A percentile compares a stretch with the other conserved stretches of the same genome.
These are phyloP conservation scores for Pyricularia grisea DNA, from an alignment of 2,329 filamentous ascomycete species.

Conservation along the genomic window DNA sequence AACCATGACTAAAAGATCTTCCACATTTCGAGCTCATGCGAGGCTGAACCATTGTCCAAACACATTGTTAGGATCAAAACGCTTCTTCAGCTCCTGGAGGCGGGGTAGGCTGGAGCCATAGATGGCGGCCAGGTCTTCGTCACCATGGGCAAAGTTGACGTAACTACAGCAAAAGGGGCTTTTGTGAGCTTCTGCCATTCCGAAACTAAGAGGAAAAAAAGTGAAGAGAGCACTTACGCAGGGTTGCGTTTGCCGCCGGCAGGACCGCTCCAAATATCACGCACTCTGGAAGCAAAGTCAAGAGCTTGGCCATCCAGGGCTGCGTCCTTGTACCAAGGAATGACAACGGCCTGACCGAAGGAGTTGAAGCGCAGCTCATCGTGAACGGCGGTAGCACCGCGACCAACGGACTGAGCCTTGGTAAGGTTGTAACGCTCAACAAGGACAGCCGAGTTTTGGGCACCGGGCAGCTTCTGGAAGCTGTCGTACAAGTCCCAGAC, in stretches of 20 bases:
- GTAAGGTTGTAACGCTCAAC: neutral
- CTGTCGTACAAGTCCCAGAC: neutral
- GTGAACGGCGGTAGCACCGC: neutral
- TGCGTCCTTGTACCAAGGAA: neutral
- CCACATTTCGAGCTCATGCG: neutral
- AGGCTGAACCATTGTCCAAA: slow-evolving; percentile 1
- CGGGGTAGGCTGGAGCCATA: neutral
- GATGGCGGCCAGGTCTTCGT: neutral
- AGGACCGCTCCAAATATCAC: neutral
- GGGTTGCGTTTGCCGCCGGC: neutral
- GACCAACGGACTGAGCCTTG: neutral
- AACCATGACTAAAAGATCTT: neutral
- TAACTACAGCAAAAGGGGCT: neutral
- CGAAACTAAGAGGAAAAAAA: neutral
- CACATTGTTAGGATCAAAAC: neutral
- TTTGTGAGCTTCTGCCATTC: neutral
- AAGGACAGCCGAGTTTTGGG: neutral
- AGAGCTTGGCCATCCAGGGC: neutral
- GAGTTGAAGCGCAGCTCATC: neutral
- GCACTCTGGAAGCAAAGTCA: neutral
- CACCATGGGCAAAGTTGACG: neutral
- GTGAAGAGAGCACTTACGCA: neutral
- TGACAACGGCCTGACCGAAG: neutral
- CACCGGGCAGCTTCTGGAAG: neutral
- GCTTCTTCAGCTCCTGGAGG: neutral